Percentiles rank a stretch among this genome's conserved stretches.
phyloP scores from a whole-genome alignment of 75 land plant genomes.

The Sequoia sempervirens region DNA sequence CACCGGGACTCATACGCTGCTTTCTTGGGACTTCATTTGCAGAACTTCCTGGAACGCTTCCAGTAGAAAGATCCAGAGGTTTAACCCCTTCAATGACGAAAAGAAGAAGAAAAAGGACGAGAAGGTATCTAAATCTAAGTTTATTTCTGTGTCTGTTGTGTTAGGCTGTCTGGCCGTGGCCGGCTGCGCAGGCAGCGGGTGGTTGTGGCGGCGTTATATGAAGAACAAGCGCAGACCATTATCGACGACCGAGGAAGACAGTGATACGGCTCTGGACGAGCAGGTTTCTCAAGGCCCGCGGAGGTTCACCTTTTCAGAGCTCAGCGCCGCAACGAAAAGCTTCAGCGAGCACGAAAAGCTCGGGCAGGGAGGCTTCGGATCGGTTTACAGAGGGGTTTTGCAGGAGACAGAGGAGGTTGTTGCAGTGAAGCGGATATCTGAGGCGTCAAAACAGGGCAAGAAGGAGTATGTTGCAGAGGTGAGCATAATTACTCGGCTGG shows the following conservation, averaged over 20 bases:
- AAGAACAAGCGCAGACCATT: too few relatives aligned
- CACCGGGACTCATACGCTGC: constrained; percentile 13
- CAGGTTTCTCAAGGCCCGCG: too few relatives aligned
- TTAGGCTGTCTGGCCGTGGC: background rate
- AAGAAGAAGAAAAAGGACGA: background rate
- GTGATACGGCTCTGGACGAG: too few relatives aligned
- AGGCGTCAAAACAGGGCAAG: constrained; percentile 18
- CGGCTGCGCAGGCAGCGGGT: too few relatives aligned
- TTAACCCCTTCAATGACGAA: background rate
- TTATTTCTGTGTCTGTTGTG: background rate
- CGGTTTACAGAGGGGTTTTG: too few relatives aligned
- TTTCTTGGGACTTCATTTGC: constrained; percentile 24
- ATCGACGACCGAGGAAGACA: too few relatives aligned
- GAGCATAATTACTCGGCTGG: too few relatives aligned
- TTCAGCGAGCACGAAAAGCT: too few relatives aligned
- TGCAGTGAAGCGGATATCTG: constrained; percentile 13
- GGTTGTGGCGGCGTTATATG: too few relatives aligned
- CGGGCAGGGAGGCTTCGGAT: too few relatives aligned
- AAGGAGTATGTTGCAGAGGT: constrained; percentile 36
- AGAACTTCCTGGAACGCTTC: background rate
- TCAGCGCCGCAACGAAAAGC: too few relatives aligned
- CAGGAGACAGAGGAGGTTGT: background rate
- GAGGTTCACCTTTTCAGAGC: too few relatives aligned
- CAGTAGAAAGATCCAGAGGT: background rate
- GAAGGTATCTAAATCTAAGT: background rate